Conservation (phyloP, 176 grass and related monocot genomes). For the Zea mays region DNA sequence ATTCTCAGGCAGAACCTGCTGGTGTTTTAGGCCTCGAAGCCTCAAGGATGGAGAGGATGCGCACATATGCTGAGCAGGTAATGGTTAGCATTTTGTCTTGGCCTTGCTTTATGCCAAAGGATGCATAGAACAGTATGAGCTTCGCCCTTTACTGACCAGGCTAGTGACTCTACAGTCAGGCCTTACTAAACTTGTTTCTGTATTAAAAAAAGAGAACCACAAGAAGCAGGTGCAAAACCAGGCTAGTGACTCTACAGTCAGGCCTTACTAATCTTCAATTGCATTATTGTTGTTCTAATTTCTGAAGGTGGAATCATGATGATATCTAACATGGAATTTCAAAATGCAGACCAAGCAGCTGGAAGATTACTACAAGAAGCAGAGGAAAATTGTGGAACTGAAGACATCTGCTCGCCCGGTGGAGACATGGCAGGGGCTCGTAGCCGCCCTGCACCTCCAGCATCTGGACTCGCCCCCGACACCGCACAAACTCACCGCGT, state of each 20-base stretch:
- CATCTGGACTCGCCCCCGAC: constrained; percentile 64
- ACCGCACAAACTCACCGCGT: constrained; percentile 60
- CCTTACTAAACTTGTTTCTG: background rate
- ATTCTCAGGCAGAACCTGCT: constrained; percentile 48
- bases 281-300: background rate
- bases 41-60: constrained; percentile 62
- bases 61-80: constrained; percentile 76
- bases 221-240: too few relatives aligned
- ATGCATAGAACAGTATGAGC: background rate
- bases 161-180: background rate
- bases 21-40: constrained; percentile 50
- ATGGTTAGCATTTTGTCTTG: constrained; percentile 8
- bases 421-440: constrained; percentile 85
- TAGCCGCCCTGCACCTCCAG: constrained; percentile 77
- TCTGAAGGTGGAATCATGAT: background rate
- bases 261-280: background rate
- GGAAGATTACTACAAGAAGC: constrained; percentile 88
- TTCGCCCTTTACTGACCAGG: background rate
- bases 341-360: constrained; percentile 68
- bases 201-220: background rate
- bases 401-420: constrained; percentile 66
- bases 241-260: too few relatives aligned
- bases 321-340: background rate
- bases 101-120: background rate
- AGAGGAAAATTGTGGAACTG: constrained; percentile 76